Conservation (phyloP, 2,329 filamentous ascomycete species). For the Monosporascus sp. region DNA sequence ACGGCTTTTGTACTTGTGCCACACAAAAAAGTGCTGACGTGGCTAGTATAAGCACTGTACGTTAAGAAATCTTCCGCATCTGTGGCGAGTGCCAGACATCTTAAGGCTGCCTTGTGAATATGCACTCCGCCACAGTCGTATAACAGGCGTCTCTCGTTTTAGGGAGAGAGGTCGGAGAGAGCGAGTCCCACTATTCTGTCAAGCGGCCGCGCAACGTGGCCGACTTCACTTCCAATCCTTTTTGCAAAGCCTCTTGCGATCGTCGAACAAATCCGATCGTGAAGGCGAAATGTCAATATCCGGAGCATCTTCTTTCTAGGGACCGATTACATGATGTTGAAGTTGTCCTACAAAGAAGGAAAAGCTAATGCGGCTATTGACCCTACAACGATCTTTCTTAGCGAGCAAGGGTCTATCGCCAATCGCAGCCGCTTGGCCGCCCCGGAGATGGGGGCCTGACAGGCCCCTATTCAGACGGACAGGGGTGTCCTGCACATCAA, state of each 20-base stretch:
- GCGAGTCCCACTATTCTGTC: neutral
- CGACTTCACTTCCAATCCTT: neutral
- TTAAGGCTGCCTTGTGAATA: constrained; percentile 1
- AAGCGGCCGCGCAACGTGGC: constrained; percentile 2
- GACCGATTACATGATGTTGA: no score
- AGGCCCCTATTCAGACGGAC: constrained; percentile 23
- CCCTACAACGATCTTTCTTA: constrained; percentile 17
- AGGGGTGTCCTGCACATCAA: constrained; percentile 23
- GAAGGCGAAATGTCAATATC: no score
- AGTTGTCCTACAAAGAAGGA: no score
- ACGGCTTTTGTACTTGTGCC: constrained; percentile 1
- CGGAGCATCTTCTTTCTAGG: no score
- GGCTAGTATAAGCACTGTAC: neutral
- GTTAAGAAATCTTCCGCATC: neutral
- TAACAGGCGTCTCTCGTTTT: neutral
- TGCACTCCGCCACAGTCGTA: constrained; percentile 25
- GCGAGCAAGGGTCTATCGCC: constrained; percentile 17
- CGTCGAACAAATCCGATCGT: neutral
- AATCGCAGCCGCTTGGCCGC: constrained; percentile 23
- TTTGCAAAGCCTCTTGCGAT: neutral
- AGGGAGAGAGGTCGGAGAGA: neutral
- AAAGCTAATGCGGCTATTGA: no score
- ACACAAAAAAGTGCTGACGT: neutral
- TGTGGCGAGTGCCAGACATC: constrained; percentile 18
- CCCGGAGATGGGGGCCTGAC: constrained; percentile 5